Evolutionary conservation across 179 eudicot species (phyloP).

Genomic region (Vitellaria paradoxa): DNA sequence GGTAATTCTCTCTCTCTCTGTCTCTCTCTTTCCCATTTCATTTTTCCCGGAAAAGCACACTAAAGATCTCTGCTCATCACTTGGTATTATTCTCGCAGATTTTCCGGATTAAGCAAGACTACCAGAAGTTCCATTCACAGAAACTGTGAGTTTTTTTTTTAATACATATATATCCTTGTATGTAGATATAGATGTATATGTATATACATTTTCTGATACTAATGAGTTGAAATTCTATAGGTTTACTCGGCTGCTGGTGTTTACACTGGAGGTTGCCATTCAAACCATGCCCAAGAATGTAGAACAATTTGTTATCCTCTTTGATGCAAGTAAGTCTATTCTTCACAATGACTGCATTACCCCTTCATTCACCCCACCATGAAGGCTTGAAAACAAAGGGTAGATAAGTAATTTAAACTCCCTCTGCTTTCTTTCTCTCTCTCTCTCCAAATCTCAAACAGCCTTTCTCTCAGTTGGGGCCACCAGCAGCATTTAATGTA

Average conservation of each 20-base stretch:
- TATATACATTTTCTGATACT: not conserved
- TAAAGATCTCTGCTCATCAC: not conserved
- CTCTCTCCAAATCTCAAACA: constrained; percentile 17
- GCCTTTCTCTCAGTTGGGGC: constrained; percentile 4
- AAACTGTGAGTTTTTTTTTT: constrained; percentile 64
- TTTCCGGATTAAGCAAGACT: constrained; percentile 92
- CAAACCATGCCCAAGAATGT: constrained; percentile 80
- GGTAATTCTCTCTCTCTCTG: constrained; percentile 32
- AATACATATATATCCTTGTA: too few relatives aligned
- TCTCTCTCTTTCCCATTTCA: not conserved
- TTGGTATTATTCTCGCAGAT: constrained; percentile 41
- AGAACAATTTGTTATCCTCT: constrained; percentile 73
- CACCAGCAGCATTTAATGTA: constrained; percentile 13
- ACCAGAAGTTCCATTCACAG: constrained; percentile 87
- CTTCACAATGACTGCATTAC: not conserved
- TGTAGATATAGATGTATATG: not conserved
- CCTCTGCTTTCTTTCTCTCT: not conserved
- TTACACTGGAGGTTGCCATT: constrained; percentile 90
- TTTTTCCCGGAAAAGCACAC: not conserved
- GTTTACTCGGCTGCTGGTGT: constrained; percentile 78
- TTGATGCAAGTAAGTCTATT: constrained; percentile 79
- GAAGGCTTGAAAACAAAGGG: not conserved
- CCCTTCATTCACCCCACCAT: not conserved
- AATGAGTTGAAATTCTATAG: constrained; percentile 23
- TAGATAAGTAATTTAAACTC: not conserved